Evolutionary conservation across 495 filamentous ascomycete genomes (phyloP), one percentile per base, ranked within the genome.

Genomic region (Penicillium robsamsonii): DNA sequence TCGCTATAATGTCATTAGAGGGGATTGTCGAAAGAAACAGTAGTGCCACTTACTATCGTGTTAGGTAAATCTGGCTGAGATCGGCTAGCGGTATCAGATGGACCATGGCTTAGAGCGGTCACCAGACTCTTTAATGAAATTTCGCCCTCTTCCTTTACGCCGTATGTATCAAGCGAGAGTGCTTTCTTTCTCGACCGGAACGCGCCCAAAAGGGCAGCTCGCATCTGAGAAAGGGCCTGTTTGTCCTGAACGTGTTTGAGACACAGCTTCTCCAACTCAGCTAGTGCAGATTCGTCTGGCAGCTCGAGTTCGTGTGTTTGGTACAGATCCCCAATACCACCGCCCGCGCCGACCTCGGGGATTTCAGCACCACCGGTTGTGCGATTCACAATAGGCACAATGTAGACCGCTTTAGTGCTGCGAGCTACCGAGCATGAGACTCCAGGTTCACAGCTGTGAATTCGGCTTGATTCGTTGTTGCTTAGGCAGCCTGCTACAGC

Each of bases 361-460:
- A 95, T 68, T 43, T 88, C 84, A 17, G 69, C 64, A 27, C 86
- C 88, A 45, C 81, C 69, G 0, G 74, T 53, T 61, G 79, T 57
- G 53, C 85, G 75, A 25, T 74, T 78, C 15, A 96, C 78, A 43
- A 96, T 86, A 0, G 93, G 93, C 15, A 75, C 81, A 47, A 97
- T 95, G 70, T 82, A 84, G 18, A 97, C 87, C 0, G 88, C 77
- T 1, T 84, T 76, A 2, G 63, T 67, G 8, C 80, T 77, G 12
- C 68, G 71, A 33, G 82, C 70, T 0, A 75, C 76, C 0, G 74
- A 38, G 62, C 92, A 96, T 1, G 77, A 74, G 29, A 80, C 81
- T 3, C 86, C 89, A 53, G 81, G 84, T 60, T 93, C 92, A 58
- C 93, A 97, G 63, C 90, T 93, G 70, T 97, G 92, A 24, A 97